Conservation (phyloP, 805 yeast genomes). For the Teunomyces panamensis region DNA sequence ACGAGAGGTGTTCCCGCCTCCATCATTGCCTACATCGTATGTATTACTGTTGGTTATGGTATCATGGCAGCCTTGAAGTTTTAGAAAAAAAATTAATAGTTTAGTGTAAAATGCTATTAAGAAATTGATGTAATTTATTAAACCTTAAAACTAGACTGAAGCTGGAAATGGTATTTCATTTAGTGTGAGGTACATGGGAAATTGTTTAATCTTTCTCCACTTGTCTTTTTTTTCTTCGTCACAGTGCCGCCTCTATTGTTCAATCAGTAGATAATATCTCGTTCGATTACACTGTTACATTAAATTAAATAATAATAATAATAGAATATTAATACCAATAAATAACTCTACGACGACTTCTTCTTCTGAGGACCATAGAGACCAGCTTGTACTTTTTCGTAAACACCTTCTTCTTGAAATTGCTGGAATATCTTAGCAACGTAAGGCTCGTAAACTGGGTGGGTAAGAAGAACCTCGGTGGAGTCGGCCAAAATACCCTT, state of each 20-base stretch:
- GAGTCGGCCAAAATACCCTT: conserved; percentile 17
- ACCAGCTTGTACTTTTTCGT: conserved; percentile 24
- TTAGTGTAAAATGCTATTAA: no score
- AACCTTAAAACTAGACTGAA: no score
- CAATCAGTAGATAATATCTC: no score
- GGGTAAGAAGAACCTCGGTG: conserved; percentile 24
- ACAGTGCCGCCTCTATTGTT: no score
- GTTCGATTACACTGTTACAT: not conserved
- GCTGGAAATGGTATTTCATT: no score
- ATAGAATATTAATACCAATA: not conserved
- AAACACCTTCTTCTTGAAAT: conserved; percentile 31
- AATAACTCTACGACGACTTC: not conserved
- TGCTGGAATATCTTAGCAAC: conserved; percentile 29
- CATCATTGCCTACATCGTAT: conserved; percentile 62
- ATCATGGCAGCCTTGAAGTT: conserved; percentile 45
- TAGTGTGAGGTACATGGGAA: no score
- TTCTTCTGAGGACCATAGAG: conserved; percentile 22
- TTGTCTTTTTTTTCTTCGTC: no score
- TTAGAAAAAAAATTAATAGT: not conserved
- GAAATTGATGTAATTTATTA: no score
- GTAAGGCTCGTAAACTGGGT: conserved; percentile 29
- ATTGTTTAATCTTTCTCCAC: no score
- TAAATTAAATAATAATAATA: not conserved
- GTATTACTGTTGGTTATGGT: conserved; percentile 79
- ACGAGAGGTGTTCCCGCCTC: conserved; percentile 90